Percentiles rank a stretch among this genome's conserved stretches.
Conservation (phyloP, 148 eudicot species). For the Fallopia convolvulus region DNA sequence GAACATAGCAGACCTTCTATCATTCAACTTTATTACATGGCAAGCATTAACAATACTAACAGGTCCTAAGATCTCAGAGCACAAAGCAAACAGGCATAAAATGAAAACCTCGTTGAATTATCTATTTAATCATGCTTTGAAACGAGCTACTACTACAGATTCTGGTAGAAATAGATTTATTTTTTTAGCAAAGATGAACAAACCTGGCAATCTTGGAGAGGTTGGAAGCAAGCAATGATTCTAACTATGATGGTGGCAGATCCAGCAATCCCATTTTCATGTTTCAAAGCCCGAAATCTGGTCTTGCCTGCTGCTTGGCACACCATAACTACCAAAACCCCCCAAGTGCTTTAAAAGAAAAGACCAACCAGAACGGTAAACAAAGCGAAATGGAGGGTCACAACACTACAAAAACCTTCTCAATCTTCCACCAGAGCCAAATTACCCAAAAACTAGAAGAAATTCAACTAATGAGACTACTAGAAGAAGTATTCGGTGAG, state of each 20-base stretch:
- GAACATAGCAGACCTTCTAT: background rate
- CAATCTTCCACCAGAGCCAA: background rate
- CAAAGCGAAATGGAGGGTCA: constrained; percentile 3
- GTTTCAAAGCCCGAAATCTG: constrained; percentile 88
- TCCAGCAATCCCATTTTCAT: constrained; percentile 85
- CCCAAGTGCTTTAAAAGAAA: constrained; percentile 5
- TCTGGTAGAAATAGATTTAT: background rate
- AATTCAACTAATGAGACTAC: background rate
- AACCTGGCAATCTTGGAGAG: constrained; percentile 93
- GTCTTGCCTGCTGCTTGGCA: constrained; percentile 97
- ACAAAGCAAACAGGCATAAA: background rate
- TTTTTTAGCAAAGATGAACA: background rate
- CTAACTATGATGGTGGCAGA: constrained; percentile 78
- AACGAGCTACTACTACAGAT: background rate
- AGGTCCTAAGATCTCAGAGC: background rate
- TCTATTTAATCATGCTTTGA: background rate
- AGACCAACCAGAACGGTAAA: constrained; percentile 1
- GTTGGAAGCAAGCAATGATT: constrained; percentile 95
- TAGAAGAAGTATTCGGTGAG: background rate
- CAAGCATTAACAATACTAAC: background rate
- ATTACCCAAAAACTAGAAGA: background rate
- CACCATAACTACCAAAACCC: constrained; percentile 78
- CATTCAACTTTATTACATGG: background rate
- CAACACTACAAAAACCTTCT: constrained; percentile 10
- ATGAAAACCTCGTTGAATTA: background rate